Evolutionary conservation across 345 rosid genomes (phyloP).

Genomic region (Laguncularia racemosa): DNA sequence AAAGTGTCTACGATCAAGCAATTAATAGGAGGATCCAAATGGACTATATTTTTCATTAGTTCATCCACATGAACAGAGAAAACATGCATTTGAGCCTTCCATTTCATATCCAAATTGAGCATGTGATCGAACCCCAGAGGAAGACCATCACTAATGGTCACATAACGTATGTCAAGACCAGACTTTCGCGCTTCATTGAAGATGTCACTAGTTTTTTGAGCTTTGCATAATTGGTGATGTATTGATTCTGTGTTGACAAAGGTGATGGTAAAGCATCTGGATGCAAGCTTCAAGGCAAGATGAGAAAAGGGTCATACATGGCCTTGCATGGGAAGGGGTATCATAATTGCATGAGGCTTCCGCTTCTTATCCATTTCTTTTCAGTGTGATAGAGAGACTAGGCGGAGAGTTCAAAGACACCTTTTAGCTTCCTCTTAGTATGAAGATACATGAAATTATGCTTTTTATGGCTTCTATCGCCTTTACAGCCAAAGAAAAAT

Average conservation of each 20-base stretch:
- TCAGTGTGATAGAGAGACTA: neutral
- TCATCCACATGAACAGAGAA: slow-evolving; percentile 62
- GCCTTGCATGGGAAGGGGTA: slow-evolving; percentile 76
- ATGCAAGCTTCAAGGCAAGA: slow-evolving; percentile 69
- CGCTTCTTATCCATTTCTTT: neutral
- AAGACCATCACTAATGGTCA: slow-evolving; percentile 66
- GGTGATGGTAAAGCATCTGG: slow-evolving; percentile 65
- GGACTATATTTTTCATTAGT: slow-evolving; percentile 25
- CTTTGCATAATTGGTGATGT: slow-evolving; percentile 43
- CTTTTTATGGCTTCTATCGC: too few relatives aligned
- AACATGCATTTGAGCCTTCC: slow-evolving; percentile 38
- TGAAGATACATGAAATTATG: too few relatives aligned
- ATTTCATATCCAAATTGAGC: slow-evolving; percentile 60
- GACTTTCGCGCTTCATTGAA: slow-evolving; percentile 40
- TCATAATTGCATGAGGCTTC: slow-evolving; percentile 49
- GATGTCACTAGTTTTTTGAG: slow-evolving; percentile 26
- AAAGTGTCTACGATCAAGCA: slow-evolving; percentile 67
- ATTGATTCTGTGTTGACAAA: slow-evolving; percentile 56
- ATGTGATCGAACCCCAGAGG: slow-evolving; percentile 63
- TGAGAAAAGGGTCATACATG: slow-evolving; percentile 59
- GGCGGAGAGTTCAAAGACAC: too few relatives aligned
- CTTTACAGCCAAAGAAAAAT: too few relatives aligned
- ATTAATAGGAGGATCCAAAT: slow-evolving; percentile 16
- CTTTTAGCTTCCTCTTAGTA: too few relatives aligned
- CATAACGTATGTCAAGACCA: slow-evolving; percentile 63